Percentiles rank a stretch among this genome's conserved stretches.
These are phyloP conservation scores for Leptographium wingfieldii DNA, from an alignment of 2,329 filamentous ascomycete genomes.

Conservation along the genomic window DNA sequence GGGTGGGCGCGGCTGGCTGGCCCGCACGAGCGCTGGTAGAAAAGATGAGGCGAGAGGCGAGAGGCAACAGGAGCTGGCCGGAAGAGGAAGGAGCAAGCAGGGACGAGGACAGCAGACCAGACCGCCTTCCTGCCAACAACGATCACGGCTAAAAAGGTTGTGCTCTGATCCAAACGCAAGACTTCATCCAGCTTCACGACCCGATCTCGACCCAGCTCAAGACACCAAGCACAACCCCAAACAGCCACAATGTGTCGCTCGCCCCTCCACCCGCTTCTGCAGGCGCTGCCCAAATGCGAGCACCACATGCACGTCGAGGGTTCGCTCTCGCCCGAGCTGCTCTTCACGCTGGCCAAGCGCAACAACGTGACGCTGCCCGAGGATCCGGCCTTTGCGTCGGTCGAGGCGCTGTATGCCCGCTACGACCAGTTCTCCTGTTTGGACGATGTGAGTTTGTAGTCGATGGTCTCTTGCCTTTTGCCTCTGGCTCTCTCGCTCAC, in stretches of 20 bases:
- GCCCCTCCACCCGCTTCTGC: constrained; percentile 45
- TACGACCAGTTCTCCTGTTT: constrained; percentile 58
- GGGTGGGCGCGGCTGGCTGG: background rate
- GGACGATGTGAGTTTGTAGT: constrained; percentile 30
- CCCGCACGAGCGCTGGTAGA: background rate
- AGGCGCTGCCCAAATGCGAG: constrained; percentile 63
- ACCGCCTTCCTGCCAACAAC: too few species aligned
- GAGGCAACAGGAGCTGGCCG: background rate
- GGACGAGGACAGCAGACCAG: too few species aligned
- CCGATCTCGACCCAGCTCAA: too few species aligned
- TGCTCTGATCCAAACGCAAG: too few species aligned
- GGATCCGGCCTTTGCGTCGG: constrained; percentile 51
- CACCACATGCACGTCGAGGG: constrained; percentile 75
- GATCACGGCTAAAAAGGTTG: too few species aligned
- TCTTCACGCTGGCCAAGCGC: constrained; percentile 55
- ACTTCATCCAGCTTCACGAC: too few species aligned
- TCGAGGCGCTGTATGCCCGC: constrained; percentile 44
- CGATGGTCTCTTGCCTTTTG: too few species aligned
- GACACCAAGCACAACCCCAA: background rate
- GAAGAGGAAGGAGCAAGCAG: too few species aligned
- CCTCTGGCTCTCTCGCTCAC: background rate
- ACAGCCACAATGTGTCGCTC: constrained; percentile 38
- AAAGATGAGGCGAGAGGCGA: background rate
- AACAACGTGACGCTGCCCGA: constrained; percentile 53
- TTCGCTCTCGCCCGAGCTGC: constrained; percentile 54